phyloP scores from a whole-genome alignment of 768 basidiomycete species.

The Boletus huronensis region DNA sequence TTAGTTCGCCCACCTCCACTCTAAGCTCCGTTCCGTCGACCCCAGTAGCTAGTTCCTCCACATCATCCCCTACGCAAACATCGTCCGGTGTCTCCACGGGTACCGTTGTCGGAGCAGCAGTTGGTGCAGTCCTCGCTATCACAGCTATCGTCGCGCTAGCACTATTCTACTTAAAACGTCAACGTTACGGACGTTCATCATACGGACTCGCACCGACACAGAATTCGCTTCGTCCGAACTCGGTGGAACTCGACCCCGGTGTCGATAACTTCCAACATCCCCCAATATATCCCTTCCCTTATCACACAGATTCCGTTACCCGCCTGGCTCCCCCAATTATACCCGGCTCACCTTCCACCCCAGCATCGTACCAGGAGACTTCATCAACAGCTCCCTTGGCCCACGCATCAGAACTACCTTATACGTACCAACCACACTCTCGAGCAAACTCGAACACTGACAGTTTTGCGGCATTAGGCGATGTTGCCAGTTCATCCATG shows the following conservation, averaged over 20 bases:
- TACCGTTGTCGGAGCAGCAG: slow-evolving; percentile 46
- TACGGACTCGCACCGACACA: slow-evolving; percentile 30
- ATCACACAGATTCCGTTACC: slow-evolving; percentile 20
- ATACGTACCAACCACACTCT: slow-evolving; percentile 11
- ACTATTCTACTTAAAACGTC: slow-evolving; percentile 45
- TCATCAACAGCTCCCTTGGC: slow-evolving; percentile 7
- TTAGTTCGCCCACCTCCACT: slow-evolving; percentile 53
- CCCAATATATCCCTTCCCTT: slow-evolving; percentile 34
- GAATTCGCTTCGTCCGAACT: slow-evolving; percentile 32
- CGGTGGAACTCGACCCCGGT: slow-evolving; percentile 37
- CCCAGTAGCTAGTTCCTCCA: slow-evolving; percentile 9
- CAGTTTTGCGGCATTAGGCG: slow-evolving; percentile 19
- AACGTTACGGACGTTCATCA: slow-evolving; percentile 21
- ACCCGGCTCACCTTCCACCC: not conserved
- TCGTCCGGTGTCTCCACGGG: slow-evolving; percentile 36
- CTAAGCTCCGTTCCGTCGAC: slow-evolving; percentile 24
- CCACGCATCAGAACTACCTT: slow-evolving; percentile 5
- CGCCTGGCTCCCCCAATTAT: slow-evolving; percentile 13
- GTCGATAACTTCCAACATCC: slow-evolving; percentile 30
- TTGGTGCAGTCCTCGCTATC: slow-evolving; percentile 52
- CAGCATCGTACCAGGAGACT: slow-evolving; percentile 4
- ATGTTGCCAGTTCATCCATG: slow-evolving; percentile 21
- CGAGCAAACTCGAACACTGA: slow-evolving; percentile 19
- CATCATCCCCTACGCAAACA: slow-evolving; percentile 20
- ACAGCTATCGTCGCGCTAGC: slow-evolving; percentile 50